phyloP scores from a whole-genome alignment of 345 rosid species.

The Euphorbia lathyris region DNA sequence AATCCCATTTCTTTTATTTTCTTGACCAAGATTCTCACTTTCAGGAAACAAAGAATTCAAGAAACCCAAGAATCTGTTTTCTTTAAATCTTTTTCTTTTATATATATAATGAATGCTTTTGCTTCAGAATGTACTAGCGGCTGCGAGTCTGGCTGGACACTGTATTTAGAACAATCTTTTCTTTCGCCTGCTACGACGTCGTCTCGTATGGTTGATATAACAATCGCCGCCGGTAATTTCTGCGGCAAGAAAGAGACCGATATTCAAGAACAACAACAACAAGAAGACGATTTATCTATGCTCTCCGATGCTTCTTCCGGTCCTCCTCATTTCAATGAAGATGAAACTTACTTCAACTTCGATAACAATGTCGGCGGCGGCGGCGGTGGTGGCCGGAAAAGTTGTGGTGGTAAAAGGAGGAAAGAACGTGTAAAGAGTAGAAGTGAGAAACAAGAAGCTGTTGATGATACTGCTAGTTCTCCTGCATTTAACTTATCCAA shows the following conservation, averaged over 20 bases:
- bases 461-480: conserved; percentile 92
- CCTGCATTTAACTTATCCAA: conserved; percentile 50
- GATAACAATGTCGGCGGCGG: conserved; percentile 18
- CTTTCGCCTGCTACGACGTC: conserved; percentile 34
- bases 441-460: conserved; percentile 35
- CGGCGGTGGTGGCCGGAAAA: conserved; percentile 1
- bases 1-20: neutral
- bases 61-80: too few species aligned
- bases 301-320: conserved; percentile 99
- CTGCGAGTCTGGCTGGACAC: conserved; percentile 99
- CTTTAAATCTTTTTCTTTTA: too few species aligned
- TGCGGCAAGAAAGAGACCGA: neutral
- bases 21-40: conserved; percentile 2
- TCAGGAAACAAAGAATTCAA: too few species aligned
- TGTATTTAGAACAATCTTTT: conserved; percentile 75
- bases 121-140: conserved; percentile 69
- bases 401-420: conserved; percentile 33
- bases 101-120: conserved; percentile 36
- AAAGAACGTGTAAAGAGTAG: conserved; percentile 36
- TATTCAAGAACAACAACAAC: conserved; percentile 32
- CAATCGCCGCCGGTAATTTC: neutral
- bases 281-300: conserved; percentile 87
- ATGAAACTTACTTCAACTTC: conserved; percentile 27
- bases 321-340: conserved; percentile 63
- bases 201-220: conserved; percentile 20